Evolutionary conservation across 1,284 basidiomycete genomes (phyloP).

Genomic region (Leucoagaricus sp.): DNA sequence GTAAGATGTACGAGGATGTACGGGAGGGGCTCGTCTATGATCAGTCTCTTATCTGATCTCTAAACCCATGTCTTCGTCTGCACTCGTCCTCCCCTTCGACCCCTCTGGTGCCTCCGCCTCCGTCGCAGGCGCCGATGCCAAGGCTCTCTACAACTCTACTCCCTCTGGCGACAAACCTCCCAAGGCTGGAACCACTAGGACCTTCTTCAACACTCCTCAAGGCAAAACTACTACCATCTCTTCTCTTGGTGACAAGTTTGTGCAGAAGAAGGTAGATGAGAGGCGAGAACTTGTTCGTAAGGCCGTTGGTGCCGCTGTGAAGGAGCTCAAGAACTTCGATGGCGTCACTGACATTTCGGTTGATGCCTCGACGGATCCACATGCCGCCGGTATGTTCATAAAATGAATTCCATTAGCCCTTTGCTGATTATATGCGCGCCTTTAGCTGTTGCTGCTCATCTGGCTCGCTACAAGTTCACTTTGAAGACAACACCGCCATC

Average conservation of each 20-base stretch:
- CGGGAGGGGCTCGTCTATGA: slow-evolving; percentile 23
- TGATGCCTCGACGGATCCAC: slow-evolving; percentile 67
- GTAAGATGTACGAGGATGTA: too few species aligned
- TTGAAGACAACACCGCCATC: slow-evolving; percentile 73
- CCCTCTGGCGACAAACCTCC: slow-evolving; percentile 50
- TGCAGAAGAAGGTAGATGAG: slow-evolving; percentile 46
- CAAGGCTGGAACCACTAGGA: slow-evolving; percentile 62
- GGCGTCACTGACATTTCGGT: slow-evolving; percentile 59
- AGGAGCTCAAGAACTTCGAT: slow-evolving; percentile 59
- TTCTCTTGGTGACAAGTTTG: slow-evolving; percentile 64
- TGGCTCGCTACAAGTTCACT: slow-evolving; percentile 74
- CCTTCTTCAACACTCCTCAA: slow-evolving; percentile 59
- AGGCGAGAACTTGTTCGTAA: slow-evolving; percentile 66
- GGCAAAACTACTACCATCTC: slow-evolving; percentile 54
- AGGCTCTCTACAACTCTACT: slow-evolving; percentile 34
- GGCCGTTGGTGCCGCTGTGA: slow-evolving; percentile 67
- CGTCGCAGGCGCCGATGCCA: slow-evolving; percentile 31
- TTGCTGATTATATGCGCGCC: slow-evolving; percentile 5
- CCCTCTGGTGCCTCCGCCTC: slow-evolving; percentile 23
- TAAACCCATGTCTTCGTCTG: slow-evolving; percentile 34
- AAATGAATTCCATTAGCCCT: slow-evolving; percentile 2
- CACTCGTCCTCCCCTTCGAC: slow-evolving; percentile 37
- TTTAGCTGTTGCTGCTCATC: slow-evolving; percentile 73
- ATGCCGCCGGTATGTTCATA: slow-evolving; percentile 65
- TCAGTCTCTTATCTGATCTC: slow-evolving; percentile 27